Evolutionary conservation across 1,284 basidiomycete species (phyloP).

Genomic region (Hemileia vastatrix): DNA sequence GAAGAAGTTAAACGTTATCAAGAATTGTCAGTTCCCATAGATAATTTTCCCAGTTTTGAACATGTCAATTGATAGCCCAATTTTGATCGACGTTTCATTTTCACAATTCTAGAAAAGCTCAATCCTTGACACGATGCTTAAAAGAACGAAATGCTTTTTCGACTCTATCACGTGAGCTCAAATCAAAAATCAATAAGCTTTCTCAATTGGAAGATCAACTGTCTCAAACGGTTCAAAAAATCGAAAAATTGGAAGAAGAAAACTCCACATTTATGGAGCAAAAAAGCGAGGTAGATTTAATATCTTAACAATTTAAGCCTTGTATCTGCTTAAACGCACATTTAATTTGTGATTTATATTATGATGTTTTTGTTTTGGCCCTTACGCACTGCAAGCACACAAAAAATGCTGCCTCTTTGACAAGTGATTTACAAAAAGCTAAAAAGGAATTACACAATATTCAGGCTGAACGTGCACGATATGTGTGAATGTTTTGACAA

Average conservation of each 20-base stretch:
- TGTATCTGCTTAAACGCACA: too few species aligned
- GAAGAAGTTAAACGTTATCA: conserved; percentile 82
- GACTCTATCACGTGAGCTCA: conserved; percentile 53
- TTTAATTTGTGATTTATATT: too few species aligned
- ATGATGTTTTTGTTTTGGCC: too few species aligned
- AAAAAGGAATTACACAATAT: conserved; percentile 65
- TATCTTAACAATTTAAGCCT: neutral
- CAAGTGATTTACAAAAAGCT: conserved; percentile 53
- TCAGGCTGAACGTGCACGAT: conserved; percentile 61
- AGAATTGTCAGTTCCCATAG: conserved; percentile 55
- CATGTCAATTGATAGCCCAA: neutral
- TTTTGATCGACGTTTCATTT: neutral
- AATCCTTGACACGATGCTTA: conserved; percentile 66
- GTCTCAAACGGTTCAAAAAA: conserved; percentile 8
- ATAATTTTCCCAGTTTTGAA: neutral
- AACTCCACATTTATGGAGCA: too few species aligned
- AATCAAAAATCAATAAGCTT: conserved; percentile 5
- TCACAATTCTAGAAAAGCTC: conserved; percentile 56
- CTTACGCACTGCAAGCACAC: too few species aligned
- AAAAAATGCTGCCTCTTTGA: conserved; percentile 44
- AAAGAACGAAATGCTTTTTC: conserved; percentile 80
- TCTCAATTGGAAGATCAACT: conserved; percentile 18
- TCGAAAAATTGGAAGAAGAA: too few species aligned
- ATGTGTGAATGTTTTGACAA: conserved; percentile 58
- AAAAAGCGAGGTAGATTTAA: conserved; percentile 7